Evolutionary conservation across 495 filamentous ascomycete species (phyloP).

Genomic region (Echria macrotheca): DNA sequence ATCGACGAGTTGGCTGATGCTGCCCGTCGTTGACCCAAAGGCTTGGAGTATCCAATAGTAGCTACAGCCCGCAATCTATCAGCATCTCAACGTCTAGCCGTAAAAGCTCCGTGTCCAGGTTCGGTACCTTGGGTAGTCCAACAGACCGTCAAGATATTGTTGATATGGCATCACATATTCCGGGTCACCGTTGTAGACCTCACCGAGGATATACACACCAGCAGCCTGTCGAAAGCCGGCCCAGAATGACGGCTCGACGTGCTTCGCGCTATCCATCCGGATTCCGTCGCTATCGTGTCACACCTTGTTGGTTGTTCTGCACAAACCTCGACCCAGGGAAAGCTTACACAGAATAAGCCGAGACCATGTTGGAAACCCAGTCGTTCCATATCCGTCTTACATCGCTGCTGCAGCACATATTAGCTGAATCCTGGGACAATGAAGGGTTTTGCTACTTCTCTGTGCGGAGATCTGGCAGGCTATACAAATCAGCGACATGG

Average conservation of each 20-base stretch:
- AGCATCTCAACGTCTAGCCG: background rate
- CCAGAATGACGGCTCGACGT: constrained; percentile 70
- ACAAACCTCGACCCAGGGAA: background rate
- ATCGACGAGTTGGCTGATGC: constrained; percentile 53
- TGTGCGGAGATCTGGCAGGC: constrained; percentile 67
- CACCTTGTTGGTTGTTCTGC: no score
- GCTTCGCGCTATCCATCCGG: constrained; percentile 68
- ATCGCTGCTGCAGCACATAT: constrained; percentile 16
- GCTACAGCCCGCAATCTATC: constrained; percentile 16
- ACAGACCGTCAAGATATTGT: constrained; percentile 52
- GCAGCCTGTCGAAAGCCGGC: constrained; percentile 56
- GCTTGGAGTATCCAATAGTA: constrained; percentile 58
- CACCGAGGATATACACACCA: constrained; percentile 66
- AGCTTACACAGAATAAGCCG: constrained; percentile 54
- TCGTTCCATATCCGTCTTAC: constrained; percentile 55
- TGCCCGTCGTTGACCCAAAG: constrained; percentile 56
- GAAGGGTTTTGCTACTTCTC: constrained; percentile 36
- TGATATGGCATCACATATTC: constrained; percentile 62
- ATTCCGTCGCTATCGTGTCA: constrained; percentile 53
- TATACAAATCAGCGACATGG: constrained; percentile 1
- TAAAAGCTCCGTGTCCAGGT: background rate
- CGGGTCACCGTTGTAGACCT: constrained; percentile 60
- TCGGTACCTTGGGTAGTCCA: constrained; percentile 63
- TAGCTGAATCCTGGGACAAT: no score
- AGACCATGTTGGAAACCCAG: constrained; percentile 62